Evolutionary conservation across 225 moss, liverwort and hornwort genomes (phyloP).

Genomic region (Sphagnum tenellum): DNA sequence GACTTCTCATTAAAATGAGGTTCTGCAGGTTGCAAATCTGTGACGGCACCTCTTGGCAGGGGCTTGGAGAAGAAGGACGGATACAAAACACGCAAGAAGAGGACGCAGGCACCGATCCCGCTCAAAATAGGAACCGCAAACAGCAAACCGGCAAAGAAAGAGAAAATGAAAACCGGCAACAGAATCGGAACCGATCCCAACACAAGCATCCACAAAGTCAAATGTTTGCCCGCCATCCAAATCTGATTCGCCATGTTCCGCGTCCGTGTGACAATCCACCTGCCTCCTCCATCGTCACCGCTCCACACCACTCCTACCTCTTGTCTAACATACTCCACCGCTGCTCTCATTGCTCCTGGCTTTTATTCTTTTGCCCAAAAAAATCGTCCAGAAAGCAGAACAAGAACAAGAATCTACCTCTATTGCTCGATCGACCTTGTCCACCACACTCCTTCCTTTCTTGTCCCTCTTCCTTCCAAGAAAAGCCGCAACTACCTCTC

Average conservation of each 20-base stretch:
- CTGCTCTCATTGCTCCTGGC: no score
- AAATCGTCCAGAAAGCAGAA: no score
- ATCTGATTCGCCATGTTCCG: conserved; percentile 10
- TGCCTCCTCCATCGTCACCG: no score
- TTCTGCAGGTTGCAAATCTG: conserved; percentile 1
- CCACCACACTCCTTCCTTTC: no score
- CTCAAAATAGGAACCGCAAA: conserved; percentile 21
- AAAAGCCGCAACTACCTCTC: no score
- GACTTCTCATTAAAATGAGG: neutral
- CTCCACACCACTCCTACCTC: no score
- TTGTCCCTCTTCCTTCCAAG: no score
- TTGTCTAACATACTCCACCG: no score
- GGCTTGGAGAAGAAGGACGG: conserved; percentile 1
- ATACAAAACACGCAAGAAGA: conserved; percentile 11
- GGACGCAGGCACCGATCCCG: conserved; percentile 14
- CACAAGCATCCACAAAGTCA: conserved; percentile 16
- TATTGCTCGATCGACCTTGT: no score
- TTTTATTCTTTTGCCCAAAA: no score
- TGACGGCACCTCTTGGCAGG: neutral
- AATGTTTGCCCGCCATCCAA: conserved; percentile 17
- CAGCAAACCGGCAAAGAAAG: conserved; percentile 15
- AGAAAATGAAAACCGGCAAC: conserved; percentile 16
- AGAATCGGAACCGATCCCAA: conserved; percentile 21
- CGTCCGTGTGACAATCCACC: conserved; percentile 4
- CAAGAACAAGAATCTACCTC: no score